Conservation (phyloP, 257 asterid species). For the Nyctanthes arbortristis region DNA sequence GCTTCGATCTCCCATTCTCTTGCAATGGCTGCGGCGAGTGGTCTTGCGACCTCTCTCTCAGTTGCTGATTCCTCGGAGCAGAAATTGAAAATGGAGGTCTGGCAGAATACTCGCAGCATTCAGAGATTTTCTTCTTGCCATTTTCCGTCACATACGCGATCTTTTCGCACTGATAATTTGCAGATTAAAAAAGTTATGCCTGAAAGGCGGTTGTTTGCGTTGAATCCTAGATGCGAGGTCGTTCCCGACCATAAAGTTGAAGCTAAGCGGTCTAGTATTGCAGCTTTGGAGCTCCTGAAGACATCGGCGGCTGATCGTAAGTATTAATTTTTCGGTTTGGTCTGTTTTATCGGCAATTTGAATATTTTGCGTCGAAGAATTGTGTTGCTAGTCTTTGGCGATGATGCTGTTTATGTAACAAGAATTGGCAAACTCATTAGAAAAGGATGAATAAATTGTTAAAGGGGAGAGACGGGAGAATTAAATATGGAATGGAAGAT, state of each 20-base stretch:
- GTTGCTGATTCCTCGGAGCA: slow-evolving; percentile 5
- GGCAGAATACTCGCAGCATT: slow-evolving; percentile 19
- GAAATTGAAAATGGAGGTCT: slow-evolving; percentile 22
- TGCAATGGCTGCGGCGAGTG: slow-evolving; percentile 51
- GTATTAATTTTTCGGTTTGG: slow-evolving; percentile 19
- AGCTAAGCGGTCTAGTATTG: slow-evolving; percentile 52
- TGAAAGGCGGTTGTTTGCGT: slow-evolving; percentile 26
- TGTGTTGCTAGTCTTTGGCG: not conserved
- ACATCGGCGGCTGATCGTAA: slow-evolving; percentile 75
- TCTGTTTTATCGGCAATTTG: not conserved
- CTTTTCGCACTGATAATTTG: slow-evolving; percentile 13
- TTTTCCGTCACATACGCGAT: slow-evolving; percentile 31
- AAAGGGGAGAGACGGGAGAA: not conserved
- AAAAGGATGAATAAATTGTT: not conserved
- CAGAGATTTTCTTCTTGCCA: slow-evolving; percentile 29
- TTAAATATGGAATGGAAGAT: not conserved
- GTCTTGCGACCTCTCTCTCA: slow-evolving; percentile 31
- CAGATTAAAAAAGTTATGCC: slow-evolving; percentile 31
- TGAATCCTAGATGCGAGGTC: slow-evolving; percentile 54
- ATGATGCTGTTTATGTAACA: slow-evolving; percentile 3
- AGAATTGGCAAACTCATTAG: not conserved
- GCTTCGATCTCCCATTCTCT: slow-evolving; percentile 25
- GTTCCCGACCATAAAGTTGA: slow-evolving; percentile 29
- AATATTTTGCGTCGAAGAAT: not conserved
- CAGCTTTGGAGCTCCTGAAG: slow-evolving; percentile 82